These are phyloP conservation scores for Aphanoascus verrucosus DNA, from an alignment of 2,329 filamentous ascomycete genomes.

Conservation along the genomic window DNA sequence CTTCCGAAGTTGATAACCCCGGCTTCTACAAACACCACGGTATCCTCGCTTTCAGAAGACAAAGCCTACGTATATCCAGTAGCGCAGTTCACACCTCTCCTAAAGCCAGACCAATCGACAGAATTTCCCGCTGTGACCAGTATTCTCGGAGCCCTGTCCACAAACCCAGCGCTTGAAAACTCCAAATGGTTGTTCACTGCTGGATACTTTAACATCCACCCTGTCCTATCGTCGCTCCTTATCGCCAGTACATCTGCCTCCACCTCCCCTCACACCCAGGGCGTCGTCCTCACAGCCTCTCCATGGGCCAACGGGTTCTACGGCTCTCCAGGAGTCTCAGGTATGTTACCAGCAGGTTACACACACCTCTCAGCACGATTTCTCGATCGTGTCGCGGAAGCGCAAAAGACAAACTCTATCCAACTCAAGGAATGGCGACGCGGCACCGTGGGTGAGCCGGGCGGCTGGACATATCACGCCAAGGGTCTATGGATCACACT, in stretches of 20 bases:
- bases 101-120: conserved; percentile 70
- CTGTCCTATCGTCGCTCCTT: conserved; percentile 67
- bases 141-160: conserved; percentile 58
- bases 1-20: conserved; percentile 57
- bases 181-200: conserved; percentile 93
- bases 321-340: conserved; percentile 73
- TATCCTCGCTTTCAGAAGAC: conserved; percentile 29
- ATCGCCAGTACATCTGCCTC: conserved; percentile 52
- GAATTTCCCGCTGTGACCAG: conserved; percentile 73
- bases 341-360: conserved; percentile 84
- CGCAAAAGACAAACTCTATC: conserved; percentile 49
- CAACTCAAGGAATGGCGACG: conserved; percentile 76
- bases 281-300: conserved; percentile 82
- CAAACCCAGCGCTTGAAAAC: conserved; percentile 48
- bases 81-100: conserved; percentile 74
- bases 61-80: conserved; percentile 77
- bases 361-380: conserved; percentile 78
- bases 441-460: conserved; percentile 68
- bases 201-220: conserved; percentile 95
- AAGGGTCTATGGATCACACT: conserved; percentile 85
- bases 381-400: conserved; percentile 50
- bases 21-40: conserved; percentile 24
- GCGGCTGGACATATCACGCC: conserved; percentile 94
- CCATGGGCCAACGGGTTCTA: conserved; percentile 95
- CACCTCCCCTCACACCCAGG: conserved; percentile 38